Evolutionary conservation across 495 filamentous ascomycete genomes (phyloP), one percentile per base, ranked within the genome.

Genomic region (Penicillium odoratum): DNA sequence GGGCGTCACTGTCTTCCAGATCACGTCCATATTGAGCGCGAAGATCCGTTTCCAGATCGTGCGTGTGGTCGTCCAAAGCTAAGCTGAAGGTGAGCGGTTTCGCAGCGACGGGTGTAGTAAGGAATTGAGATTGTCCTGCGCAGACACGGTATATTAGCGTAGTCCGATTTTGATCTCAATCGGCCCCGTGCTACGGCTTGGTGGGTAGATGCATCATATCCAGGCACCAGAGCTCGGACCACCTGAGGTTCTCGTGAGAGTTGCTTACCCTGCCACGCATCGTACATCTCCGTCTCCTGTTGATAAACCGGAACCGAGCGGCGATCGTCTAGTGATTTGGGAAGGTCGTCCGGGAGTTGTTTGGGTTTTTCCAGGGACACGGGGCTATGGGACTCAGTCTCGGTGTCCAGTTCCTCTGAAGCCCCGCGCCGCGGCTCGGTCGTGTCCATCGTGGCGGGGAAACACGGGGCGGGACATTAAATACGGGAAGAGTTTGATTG

Each of bases 181-280:
- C 21, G 21, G 21, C 21, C 21, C 21, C 21, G 21, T 21, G 21
- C 21, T 21, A 21, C 21, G 21, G 21, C 21, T 21, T 21, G 21
- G 21, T 33, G 9, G 31, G 9, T 33, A 33, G 38, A 6, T 16
- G 38, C 38, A 40, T 38, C 38, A 6, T n/a, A 16, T 40, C 46
- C 46, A 48, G 46, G 46, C 13, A 48, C 49, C 49, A 28, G 18
- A 42, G 36, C 51, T 53, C 26, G 56, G 48, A 42, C 30, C 56
- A 47, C 15, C 15, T 7, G 28, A 29, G 40, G 34, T 26, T 42
- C 36, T 34, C 38, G 33, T 18, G 15, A 48, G 33, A 36, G 44
- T 15, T 21, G 33, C 78, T 57, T 70, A 97, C 93, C 93, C 87
- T 97, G 92, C 94, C 94, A 98, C 57, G 90, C 95, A 82, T 98